These are phyloP conservation scores for Pythium volutum DNA, from an alignment of 352 stramenopile species.

Conservation along the genomic window DNA sequence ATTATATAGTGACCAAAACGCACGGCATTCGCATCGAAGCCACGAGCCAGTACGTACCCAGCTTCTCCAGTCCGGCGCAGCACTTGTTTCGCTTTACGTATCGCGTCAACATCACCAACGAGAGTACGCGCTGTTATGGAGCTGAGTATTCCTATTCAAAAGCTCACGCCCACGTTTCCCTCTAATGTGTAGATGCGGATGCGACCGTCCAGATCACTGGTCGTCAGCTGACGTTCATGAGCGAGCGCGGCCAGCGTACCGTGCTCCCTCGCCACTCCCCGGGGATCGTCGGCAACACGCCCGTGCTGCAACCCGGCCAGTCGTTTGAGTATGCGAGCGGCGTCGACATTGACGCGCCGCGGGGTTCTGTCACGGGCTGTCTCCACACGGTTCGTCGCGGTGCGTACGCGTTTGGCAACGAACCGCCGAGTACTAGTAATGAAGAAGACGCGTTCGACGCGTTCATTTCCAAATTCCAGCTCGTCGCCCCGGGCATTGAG, in stretches of 20 bases:
- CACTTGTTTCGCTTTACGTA: slow-evolving; percentile 76
- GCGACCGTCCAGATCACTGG: slow-evolving; percentile 62
- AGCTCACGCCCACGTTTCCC: too few species aligned
- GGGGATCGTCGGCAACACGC: slow-evolving; percentile 64
- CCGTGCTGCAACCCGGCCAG: slow-evolving; percentile 57
- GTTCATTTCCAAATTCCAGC: slow-evolving; percentile 61
- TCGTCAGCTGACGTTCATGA: slow-evolving; percentile 77
- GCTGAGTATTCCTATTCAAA: too few species aligned
- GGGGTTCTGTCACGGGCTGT: slow-evolving; percentile 59
- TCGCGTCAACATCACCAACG: slow-evolving; percentile 73
- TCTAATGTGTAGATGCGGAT: slow-evolving; percentile 33
- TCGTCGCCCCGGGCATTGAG: slow-evolving; percentile 30
- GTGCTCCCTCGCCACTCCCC: slow-evolving; percentile 61
- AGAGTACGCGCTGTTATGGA: too few species aligned
- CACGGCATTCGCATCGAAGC: slow-evolving; percentile 67
- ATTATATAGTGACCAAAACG: slow-evolving; percentile 76
- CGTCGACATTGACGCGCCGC: slow-evolving; percentile 66
- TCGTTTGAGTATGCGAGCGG: slow-evolving; percentile 81
- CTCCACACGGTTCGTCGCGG: slow-evolving; percentile 48
- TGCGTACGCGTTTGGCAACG: slow-evolving; percentile 24
- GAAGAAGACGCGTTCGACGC: slow-evolving; percentile 55
- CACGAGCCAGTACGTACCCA: slow-evolving; percentile 66
- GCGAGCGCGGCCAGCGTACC: slow-evolving; percentile 57
- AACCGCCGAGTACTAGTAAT: too few species aligned
- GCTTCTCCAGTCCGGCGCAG: slow-evolving; percentile 43